Evolutionary conservation across 73 alveolate species (phyloP).

Genomic region (Durusdinium trenchii): DNA sequence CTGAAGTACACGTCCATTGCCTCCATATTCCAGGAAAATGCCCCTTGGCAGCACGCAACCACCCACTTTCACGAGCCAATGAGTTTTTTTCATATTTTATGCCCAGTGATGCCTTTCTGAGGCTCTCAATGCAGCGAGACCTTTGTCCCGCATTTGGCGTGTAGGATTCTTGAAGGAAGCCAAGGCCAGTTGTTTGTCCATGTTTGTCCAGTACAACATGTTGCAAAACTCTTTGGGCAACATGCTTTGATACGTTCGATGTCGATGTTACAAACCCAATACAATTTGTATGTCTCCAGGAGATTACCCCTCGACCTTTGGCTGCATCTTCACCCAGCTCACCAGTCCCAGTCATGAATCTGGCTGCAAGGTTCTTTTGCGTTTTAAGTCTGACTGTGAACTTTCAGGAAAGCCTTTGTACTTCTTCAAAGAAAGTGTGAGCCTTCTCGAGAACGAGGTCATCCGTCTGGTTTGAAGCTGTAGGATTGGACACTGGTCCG

Average conservation of each 20-base stretch:
- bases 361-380: background rate
- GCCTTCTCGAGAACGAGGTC: background rate
- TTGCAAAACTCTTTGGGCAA: background rate
- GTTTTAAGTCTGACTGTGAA: background rate
- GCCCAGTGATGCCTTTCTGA: background rate
- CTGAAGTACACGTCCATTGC: background rate
- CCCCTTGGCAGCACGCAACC: background rate
- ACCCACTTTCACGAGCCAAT: background rate
- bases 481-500: no score
- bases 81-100: background rate
- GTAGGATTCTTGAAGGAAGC: background rate
- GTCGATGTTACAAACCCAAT: background rate
- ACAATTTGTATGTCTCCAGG: background rate
- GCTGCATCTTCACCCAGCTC: background rate
- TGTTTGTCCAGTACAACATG: background rate
- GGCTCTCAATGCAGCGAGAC: slow-evolving; percentile 13
- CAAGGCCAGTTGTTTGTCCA: background rate
- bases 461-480: background rate
- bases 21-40: background rate
- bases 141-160: slow-evolving; percentile 2
- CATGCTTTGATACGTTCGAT: no score
- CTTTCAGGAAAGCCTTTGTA: background rate
- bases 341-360: background rate
- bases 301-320: background rate
- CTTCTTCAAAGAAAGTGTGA: background rate